These are phyloP conservation scores for Boletus rex-veris DNA, from an alignment of 768 basidiomycete species.

Conservation along the genomic window DNA sequence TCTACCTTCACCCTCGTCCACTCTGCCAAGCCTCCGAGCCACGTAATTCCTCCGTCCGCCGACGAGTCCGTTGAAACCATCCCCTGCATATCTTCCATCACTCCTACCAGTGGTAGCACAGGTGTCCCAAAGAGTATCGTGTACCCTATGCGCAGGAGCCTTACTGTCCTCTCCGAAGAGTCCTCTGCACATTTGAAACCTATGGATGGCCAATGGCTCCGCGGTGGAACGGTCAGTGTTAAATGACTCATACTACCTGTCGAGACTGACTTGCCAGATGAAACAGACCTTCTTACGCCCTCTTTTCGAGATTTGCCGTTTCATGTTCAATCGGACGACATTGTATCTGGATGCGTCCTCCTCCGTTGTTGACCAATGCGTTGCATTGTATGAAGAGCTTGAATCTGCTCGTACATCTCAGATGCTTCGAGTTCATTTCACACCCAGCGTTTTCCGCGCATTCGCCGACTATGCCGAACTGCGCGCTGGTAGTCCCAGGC, in stretches of 20 bases:
- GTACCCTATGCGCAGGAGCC: slow-evolving; percentile 14
- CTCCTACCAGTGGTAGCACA: slow-evolving; percentile 26
- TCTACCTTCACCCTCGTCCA: slow-evolving; percentile 20
- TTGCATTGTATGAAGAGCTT: slow-evolving; percentile 9
- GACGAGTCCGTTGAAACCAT: slow-evolving; percentile 15
- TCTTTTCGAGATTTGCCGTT: slow-evolving; percentile 17
- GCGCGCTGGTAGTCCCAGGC: slow-evolving; percentile 7
- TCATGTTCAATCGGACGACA: slow-evolving; percentile 17
- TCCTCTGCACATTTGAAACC: slow-evolving; percentile 5
- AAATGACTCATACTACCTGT: background rate
- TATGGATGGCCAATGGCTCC: slow-evolving; percentile 17
- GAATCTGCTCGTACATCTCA: slow-evolving; percentile 12
- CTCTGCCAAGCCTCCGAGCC: slow-evolving; percentile 6
- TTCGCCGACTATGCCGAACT: slow-evolving; percentile 13
- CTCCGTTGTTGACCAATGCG: slow-evolving; percentile 10
- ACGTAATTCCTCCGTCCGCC: slow-evolving; percentile 11
- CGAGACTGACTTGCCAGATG: background rate
- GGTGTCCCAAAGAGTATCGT: slow-evolving; percentile 17
- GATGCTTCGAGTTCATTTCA: slow-evolving; percentile 12
- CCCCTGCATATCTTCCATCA: slow-evolving; percentile 12
- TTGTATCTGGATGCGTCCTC: slow-evolving; percentile 9
- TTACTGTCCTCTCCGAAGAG: slow-evolving; percentile 12
- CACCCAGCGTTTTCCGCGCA: slow-evolving; percentile 15
- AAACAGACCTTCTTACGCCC: slow-evolving; percentile 14
- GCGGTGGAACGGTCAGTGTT: slow-evolving; percentile 9